These are phyloP conservation scores for Albizia julibrissin DNA, from an alignment of 306 rosid genomes.

Conservation along the genomic window DNA sequence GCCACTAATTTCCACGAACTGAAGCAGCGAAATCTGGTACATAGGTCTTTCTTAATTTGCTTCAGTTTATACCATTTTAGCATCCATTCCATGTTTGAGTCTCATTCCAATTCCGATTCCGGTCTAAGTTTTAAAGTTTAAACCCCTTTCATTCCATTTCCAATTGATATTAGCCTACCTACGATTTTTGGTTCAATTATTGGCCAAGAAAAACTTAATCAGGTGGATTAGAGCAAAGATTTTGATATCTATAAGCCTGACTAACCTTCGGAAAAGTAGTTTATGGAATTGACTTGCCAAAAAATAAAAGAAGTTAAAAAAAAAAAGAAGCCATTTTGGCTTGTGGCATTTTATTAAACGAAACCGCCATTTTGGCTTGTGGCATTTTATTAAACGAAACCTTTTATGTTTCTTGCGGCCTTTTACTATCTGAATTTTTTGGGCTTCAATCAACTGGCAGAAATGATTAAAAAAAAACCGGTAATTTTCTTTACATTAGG, in stretches of 20 bases:
- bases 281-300: neutral
- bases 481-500: neutral
- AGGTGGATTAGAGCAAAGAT: neutral
- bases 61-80: too few relatives aligned
- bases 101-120: too few relatives aligned
- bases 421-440: too few relatives aligned
- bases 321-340: neutral
- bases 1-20: too few relatives aligned
- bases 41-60: too few relatives aligned
- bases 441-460: too few relatives aligned
- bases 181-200: neutral
- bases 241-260: neutral
- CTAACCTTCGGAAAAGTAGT: neutral
- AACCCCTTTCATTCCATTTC: neutral
- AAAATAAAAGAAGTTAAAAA: too few relatives aligned
- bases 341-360: neutral
- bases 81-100: too few relatives aligned
- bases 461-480: too few relatives aligned
- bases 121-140: too few relatives aligned
- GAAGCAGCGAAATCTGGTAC: too few relatives aligned
- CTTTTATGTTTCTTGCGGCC: neutral
- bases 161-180: neutral
- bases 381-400: too few relatives aligned
- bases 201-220: neutral
- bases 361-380: neutral